phyloP scores from a whole-genome alignment of 257 asterid species.

The Solanum arcanum region DNA sequence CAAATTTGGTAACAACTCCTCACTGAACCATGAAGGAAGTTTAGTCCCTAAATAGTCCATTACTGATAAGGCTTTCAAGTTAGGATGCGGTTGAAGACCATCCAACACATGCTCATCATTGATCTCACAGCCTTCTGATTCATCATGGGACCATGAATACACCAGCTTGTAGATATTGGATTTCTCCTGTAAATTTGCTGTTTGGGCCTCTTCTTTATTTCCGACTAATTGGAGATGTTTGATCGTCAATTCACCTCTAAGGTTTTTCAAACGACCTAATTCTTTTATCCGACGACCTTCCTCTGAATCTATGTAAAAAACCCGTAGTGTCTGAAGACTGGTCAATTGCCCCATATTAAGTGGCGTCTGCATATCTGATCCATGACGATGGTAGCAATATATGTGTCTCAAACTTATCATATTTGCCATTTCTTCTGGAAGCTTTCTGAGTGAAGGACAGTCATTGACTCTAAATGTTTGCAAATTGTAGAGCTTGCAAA shows the following conservation, averaged over 20 bases:
- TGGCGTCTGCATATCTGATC: neutral
- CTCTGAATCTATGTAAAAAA: neutral
- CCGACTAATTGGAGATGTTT: neutral
- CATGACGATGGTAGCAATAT: neutral
- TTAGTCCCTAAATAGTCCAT: neutral
- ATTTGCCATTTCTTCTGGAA: neutral
- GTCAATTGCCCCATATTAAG: neutral
- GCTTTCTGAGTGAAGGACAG: neutral
- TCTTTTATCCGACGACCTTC: slow-evolving; percentile 15
- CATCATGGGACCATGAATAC: neutral
- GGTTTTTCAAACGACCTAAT: slow-evolving; percentile 9
- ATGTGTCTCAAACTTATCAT: slow-evolving; percentile 19
- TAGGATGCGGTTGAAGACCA: slow-evolving; percentile 7
- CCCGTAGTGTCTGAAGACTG: neutral
- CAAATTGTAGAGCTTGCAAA: neutral
- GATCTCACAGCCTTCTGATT: neutral
- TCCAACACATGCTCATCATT: slow-evolving; percentile 4
- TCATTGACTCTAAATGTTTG: neutral
- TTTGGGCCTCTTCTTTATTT: neutral
- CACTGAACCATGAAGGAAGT: slow-evolving; percentile 12
- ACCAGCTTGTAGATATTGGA: neutral
- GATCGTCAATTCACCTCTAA: slow-evolving; percentile 3
- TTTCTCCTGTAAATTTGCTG: neutral
- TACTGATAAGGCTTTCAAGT: slow-evolving; percentile 4
- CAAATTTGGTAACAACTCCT: neutral